These are phyloP conservation scores for Stenocarpella maydis DNA, from an alignment of 2,329 filamentous ascomycete species.

Conservation along the genomic window DNA sequence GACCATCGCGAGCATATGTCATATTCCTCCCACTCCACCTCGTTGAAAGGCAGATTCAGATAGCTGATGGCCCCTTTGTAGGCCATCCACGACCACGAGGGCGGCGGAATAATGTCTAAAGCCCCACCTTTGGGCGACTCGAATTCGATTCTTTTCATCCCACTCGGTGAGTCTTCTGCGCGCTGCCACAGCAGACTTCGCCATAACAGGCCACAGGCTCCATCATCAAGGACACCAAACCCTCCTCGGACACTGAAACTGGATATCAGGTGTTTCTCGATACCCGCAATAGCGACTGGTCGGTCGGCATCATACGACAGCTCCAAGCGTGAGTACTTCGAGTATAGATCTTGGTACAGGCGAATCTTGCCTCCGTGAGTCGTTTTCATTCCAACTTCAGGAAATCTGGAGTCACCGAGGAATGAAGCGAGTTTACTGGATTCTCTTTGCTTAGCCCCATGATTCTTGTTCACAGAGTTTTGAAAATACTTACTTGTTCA, in stretches of 20 bases:
- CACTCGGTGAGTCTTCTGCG: conserved; percentile 20
- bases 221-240: conserved; percentile 1
- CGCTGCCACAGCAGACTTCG: conserved; percentile 43
- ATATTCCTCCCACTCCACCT: conserved; percentile 11
- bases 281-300: conserved; percentile 42
- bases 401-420: conserved; percentile 42
- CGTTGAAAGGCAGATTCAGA: not conserved
- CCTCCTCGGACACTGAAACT: not conserved
- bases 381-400: conserved; percentile 26
- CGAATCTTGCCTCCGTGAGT: conserved; percentile 36
- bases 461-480: not conserved
- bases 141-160: not conserved
- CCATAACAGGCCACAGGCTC: conserved; percentile 34
- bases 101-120: not conserved
- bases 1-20: not conserved
- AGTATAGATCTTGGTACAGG: conserved; percentile 39
- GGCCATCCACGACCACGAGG: conserved; percentile 25
- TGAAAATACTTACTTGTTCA: conserved; percentile 44
- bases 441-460: not conserved
- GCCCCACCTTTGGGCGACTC: not conserved
- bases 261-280: conserved; percentile 25
- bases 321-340: conserved; percentile 41
- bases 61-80: not conserved
- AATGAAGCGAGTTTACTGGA: conserved; percentile 35
- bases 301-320: conserved; percentile 39